A percentile compares a stretch with the other conserved stretches of the same genome.
phyloP scores from a whole-genome alignment of 495 filamentous ascomycete species.

The Clavariopsis aquatica region DNA sequence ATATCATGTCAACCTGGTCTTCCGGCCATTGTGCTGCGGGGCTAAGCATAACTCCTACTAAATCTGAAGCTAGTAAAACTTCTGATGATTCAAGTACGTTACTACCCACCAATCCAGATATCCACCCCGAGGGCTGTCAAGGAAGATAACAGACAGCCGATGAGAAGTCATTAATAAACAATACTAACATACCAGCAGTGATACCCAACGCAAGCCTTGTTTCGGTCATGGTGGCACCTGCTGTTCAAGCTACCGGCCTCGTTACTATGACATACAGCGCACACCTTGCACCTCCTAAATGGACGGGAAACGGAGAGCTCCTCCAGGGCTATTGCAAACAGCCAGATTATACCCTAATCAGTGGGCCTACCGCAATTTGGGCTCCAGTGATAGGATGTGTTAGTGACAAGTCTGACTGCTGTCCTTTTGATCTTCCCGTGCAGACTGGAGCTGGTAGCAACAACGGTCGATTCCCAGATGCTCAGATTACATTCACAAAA shows the following conservation, averaged over 20 bases:
- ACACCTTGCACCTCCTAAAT: constrained; percentile 20
- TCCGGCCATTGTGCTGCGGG: constrained; percentile 2
- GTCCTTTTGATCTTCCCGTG: constrained; percentile 22
- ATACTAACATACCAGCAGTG: constrained; percentile 4
- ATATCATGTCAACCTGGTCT: constrained; percentile 11
- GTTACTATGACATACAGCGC: neutral
- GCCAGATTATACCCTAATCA: constrained; percentile 27
- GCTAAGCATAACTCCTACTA: neutral
- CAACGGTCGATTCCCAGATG: constrained; percentile 2
- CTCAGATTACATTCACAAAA: constrained; percentile 12
- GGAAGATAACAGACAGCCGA: neutral
- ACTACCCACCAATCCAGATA: too few relatives aligned
- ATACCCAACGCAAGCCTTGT: constrained; percentile 27
- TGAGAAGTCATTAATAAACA: constrained; percentile 10
- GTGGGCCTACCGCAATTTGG: constrained; percentile 31
- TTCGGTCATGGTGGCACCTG: constrained; percentile 12
- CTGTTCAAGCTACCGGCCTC: constrained; percentile 3
- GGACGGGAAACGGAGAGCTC: constrained; percentile 20
- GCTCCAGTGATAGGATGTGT: constrained; percentile 29
- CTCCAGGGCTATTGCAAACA: constrained; percentile 30
- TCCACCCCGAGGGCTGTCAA: too few relatives aligned
- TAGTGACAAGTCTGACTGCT: constrained; percentile 28
- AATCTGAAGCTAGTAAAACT: neutral
- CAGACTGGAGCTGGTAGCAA: constrained; percentile 7
- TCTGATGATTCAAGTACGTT: constrained; percentile 2